Evolutionary conservation across 2,329 filamentous ascomycete species (phyloP).

Genomic region (Claviceps fusiformis): DNA sequence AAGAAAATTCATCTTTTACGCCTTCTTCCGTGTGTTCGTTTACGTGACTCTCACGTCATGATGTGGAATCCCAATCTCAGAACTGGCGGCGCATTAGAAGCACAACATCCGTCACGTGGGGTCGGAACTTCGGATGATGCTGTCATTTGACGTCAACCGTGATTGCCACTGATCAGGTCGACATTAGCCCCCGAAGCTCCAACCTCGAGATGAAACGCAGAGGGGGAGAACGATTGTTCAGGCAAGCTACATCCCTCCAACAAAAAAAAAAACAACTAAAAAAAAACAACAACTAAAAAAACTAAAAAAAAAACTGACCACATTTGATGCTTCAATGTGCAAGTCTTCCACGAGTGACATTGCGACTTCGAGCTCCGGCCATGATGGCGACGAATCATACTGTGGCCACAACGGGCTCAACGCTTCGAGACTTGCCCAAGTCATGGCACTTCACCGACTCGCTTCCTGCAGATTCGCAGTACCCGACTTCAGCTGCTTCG

Average conservation of each 20-base stretch:
- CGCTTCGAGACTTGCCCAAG: slow-evolving; percentile 45
- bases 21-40: not conserved
- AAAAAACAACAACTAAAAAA: too few relatives aligned
- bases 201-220: not conserved
- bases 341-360: slow-evolving; percentile 17
- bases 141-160: slow-evolving; percentile 4
- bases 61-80: not conserved
- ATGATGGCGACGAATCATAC: slow-evolving; percentile 21
- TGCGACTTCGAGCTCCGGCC: slow-evolving; percentile 12
- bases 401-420: slow-evolving; percentile 16
- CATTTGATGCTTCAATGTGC: slow-evolving; percentile 21
- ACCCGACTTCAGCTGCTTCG: slow-evolving; percentile 67
- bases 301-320: slow-evolving; percentile 5
- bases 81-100: not conserved
- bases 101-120: not conserved
- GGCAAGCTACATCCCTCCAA: too few relatives aligned
- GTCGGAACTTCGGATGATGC: not conserved
- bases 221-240: too few relatives aligned
- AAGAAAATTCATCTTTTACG: not conserved
- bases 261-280: not conserved
- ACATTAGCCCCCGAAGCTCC: not conserved
- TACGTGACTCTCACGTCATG: not conserved
- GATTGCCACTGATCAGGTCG: not conserved
- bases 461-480: slow-evolving; percentile 63
- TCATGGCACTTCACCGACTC: slow-evolving; percentile 51